phyloP scores from a whole-genome alignment of 352 stramenopile species.

The Pythium brachiatum region DNA sequence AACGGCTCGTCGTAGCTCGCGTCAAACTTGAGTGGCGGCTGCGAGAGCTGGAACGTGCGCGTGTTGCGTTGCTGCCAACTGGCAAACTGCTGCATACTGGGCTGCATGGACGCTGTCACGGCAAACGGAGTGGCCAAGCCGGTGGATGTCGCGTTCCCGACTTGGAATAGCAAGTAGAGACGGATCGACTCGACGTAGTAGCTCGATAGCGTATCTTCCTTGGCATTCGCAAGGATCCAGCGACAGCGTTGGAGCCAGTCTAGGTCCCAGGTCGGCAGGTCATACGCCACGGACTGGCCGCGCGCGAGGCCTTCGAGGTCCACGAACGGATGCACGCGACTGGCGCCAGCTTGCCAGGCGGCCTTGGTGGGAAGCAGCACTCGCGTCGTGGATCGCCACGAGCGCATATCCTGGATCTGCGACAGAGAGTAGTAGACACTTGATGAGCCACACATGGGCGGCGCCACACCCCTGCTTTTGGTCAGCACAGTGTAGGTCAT shows the following conservation, averaged over 20 bases:
- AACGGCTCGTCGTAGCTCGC: slow-evolving; percentile 6
- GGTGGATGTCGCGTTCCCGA: neutral
- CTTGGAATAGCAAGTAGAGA: slow-evolving; percentile 9
- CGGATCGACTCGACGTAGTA: slow-evolving; percentile 14
- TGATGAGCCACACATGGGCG: slow-evolving; percentile 7
- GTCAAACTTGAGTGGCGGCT: slow-evolving; percentile 10
- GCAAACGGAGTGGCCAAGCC: neutral
- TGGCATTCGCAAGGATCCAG: slow-evolving; percentile 7
- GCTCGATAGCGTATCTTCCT: slow-evolving; percentile 5
- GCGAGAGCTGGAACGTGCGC: slow-evolving; percentile 2
- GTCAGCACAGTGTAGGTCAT: slow-evolving; percentile 9
- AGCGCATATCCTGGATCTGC: slow-evolving; percentile 9
- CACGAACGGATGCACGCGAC: slow-evolving; percentile 3
- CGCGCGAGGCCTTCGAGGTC: neutral
- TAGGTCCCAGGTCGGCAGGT: slow-evolving; percentile 3
- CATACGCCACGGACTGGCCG: neutral
- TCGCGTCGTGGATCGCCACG: slow-evolving; percentile 7
- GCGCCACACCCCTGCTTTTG: slow-evolving; percentile 6
- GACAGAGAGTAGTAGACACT: slow-evolving; percentile 7
- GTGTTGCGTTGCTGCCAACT: neutral
- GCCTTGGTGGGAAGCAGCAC: slow-evolving; percentile 8
- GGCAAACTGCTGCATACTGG: neutral
- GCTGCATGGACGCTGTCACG: neutral
- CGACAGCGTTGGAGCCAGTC: slow-evolving; percentile 11
- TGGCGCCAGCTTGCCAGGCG: neutral